Base-by-base conservation (phyloP, 1,139 yeast genomes). In the Taphrina betulina region DNA sequence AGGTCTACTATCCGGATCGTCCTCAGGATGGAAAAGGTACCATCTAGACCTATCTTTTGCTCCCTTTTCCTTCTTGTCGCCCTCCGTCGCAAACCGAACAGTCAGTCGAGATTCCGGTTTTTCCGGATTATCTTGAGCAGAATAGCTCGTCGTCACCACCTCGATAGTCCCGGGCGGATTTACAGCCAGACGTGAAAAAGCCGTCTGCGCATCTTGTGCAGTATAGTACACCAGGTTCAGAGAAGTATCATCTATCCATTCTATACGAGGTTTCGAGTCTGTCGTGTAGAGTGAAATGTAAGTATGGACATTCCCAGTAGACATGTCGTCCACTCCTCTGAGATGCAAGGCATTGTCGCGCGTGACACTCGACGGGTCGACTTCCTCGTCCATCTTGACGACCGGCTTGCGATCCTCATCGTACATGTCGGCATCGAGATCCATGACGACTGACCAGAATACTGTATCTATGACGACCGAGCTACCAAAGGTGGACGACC, bases 21-120 rank as follows among this genome's bases (percentile, higher is more conserved):
- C 56, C 24, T 42, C 51, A 5, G 57, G 58, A 36, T 56, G 58
- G 26, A 56, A 35, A n/a, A 56, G 46, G 31, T 56, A 56, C 58
- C 58, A 56, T 8, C 58, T 51, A 5, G 53, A 43, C 17, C 58
- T 38, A 24, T 56, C 58, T 10, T 44, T 37, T 14, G 58, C 58
- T 22, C 58, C 48, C 3, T 42, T 51, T 8, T 34, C 50, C 26
- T 56, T 56, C 31, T 33, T 50, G 36, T 56, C 58, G 3, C 46
- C 24, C 12, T 23, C 31, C 8, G 43, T 50, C 3, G 58, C 51
- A 41, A 31, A 37, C 4, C 58, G 44, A 12, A 56, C 34, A 5
- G 40, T 24, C 24, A 56, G 36, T 12, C 44, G 17, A 16, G 36
- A 33, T 14, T 34, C 44, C 12, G 55, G 52, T 22, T 53, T 40